phyloP scores from a whole-genome alignment of 805 yeast genomes.

The Barnettozyma sp. region DNA sequence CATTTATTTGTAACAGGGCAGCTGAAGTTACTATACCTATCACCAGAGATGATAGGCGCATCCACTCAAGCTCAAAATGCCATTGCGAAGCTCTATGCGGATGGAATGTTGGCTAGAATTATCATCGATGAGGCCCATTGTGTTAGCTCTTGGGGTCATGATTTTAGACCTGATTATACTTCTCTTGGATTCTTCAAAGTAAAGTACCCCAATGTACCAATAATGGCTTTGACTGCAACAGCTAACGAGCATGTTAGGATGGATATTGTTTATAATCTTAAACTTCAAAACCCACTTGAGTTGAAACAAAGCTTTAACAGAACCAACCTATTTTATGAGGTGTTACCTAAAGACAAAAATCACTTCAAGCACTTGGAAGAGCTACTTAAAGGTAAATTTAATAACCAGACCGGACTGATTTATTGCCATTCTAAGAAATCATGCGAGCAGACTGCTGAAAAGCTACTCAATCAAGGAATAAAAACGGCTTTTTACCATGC shows the following conservation, averaged over 20 bases:
- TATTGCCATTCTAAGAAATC: constrained; percentile 88
- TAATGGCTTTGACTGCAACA: constrained; percentile 96
- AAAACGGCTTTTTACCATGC: constrained; percentile 81
- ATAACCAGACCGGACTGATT: constrained; percentile 71
- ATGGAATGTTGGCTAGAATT: constrained; percentile 63
- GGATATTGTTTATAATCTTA: constrained; percentile 78
- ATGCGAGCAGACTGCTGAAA: constrained; percentile 75
- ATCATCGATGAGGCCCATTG: constrained; percentile 98
- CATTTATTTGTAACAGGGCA: constrained; percentile 57
- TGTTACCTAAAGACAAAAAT: constrained; percentile 55
- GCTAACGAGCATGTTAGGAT: constrained; percentile 85
- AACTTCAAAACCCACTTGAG: constrained; percentile 52
- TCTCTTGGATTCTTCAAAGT: constrained; percentile 65
- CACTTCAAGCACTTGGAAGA: constrained; percentile 50
- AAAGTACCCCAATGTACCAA: constrained; percentile 72
- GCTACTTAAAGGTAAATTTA: constrained; percentile 45
- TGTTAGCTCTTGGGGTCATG: constrained; percentile 98
- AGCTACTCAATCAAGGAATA: constrained; percentile 54
- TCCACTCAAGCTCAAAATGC: constrained; percentile 62
- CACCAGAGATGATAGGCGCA: constrained; percentile 90
- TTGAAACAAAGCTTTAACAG: constrained; percentile 91
- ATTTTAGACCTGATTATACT: constrained; percentile 93
- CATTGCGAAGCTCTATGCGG: constrained; percentile 48
- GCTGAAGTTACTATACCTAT: constrained; percentile 72
- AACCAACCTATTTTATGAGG: constrained; percentile 74